Conservation (phyloP, 2,329 filamentous ascomycete genomes). For the Verticillium isaacii region DNA sequence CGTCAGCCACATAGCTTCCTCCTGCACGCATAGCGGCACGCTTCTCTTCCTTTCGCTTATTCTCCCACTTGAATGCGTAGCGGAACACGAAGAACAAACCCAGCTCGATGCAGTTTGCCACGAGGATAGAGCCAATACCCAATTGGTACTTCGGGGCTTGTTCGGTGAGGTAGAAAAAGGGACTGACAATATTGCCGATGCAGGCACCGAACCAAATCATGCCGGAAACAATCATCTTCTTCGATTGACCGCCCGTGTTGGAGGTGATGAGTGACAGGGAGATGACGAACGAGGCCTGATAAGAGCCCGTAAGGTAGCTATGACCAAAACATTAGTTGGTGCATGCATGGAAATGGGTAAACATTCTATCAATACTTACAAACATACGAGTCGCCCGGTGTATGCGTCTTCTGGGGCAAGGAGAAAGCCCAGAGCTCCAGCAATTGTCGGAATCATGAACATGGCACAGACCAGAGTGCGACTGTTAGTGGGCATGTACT, state of each 20-base stretch:
- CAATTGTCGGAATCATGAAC: constrained; percentile 55
- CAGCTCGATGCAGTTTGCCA: constrained; percentile 33
- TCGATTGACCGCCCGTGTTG: constrained; percentile 52
- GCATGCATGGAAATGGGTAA: too few relatives aligned
- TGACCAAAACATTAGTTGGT: neutral
- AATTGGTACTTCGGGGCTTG: constrained; percentile 39
- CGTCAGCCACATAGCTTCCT: constrained; percentile 16
- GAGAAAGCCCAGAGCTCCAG: constrained; percentile 52
- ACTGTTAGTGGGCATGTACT: constrained; percentile 36
- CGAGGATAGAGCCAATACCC: constrained; percentile 36
- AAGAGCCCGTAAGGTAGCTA: constrained; percentile 29
- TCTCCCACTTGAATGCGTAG: constrained; percentile 32
- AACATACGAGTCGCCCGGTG: constrained; percentile 53
- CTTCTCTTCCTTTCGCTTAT: constrained; percentile 29
- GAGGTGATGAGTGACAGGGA: constrained; percentile 40
- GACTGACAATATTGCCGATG: constrained; percentile 56
- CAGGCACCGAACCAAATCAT: constrained; percentile 57
- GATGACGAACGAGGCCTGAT: constrained; percentile 34
- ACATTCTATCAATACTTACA: constrained; percentile 18
- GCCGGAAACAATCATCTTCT: constrained; percentile 60
- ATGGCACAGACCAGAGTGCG: constrained; percentile 48
- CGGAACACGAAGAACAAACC: constrained; percentile 32
- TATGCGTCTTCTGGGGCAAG: constrained; percentile 45
- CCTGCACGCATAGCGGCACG: constrained; percentile 23
- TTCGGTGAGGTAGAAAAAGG: constrained; percentile 56